Evolutionary conservation across 2,329 filamentous ascomycete species (phyloP), one percentile per base, ranked within the genome.

Genomic region (Neofusicoccum kwambonambiense): DNA sequence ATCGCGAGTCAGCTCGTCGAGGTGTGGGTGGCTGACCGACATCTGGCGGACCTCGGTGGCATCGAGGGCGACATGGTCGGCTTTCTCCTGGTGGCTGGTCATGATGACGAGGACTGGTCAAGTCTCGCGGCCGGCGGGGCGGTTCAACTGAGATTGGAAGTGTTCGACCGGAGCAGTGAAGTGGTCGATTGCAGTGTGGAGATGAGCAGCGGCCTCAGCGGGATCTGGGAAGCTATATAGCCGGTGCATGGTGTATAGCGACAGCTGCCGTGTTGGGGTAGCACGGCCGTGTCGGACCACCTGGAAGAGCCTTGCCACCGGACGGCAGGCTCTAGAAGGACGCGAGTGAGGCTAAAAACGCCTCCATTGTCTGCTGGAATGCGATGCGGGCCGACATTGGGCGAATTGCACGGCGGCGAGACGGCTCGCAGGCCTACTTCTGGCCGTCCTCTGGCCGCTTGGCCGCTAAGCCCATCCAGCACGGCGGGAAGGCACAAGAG

Each of bases 181-280:
- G 31, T 37, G 56, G 41, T 47, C 27, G 56, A 12, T 22, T 11
- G 22, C 11, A 8, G 15, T 13, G 15, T 34, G 54, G 27, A 35
- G 56, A 31, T 19, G 31, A 19, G 13, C 12, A 37, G 56, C 56
- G 22, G 22, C 22, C n/a, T 11, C 54, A 22, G 22, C 19, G 54
- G 31, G 39, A 3, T 47, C 42, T 9, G 42, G 41, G 42, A 42
- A 37, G 35, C 22, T 60, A 60, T 60, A 60, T 60, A 60, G 56
- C 17, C n/a, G 12, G 42, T 4, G 27, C 42, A 22, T 57, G 56
- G 39, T 37, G 56, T 56, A 47, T 37, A 47, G 56, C 31, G 56
- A 47, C 15, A 47, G 42, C 42, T 60, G 56, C 56, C 42, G 8
- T 15, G 41, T 60, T 47, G n/a, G 56, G 56, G 31, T 47, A 60